Evolutionary conservation across 305 asterid species (phyloP).

Genomic region (Plantago coronopus): DNA sequence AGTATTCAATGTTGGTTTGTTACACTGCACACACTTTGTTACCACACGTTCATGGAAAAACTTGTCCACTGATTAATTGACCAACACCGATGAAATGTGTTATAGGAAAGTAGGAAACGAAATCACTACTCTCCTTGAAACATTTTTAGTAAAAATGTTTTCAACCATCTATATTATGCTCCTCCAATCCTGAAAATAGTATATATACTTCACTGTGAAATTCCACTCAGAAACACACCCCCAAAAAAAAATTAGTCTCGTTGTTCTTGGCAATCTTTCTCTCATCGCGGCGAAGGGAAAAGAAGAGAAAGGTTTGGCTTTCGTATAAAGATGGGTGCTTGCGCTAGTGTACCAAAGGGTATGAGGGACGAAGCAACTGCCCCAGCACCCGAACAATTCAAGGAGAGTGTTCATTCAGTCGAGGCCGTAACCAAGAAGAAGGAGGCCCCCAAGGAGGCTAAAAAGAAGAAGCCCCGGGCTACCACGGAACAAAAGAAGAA

Average conservation of each 20-base stretch:
- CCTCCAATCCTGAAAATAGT: not conserved
- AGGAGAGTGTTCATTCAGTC: constrained; percentile 36
- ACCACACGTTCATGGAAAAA: not conserved
- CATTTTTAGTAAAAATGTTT: no score
- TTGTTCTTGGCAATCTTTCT: constrained; percentile 1
- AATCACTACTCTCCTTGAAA: not conserved
- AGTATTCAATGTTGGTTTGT: no score
- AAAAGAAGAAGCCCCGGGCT: no score
- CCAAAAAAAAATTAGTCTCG: not conserved
- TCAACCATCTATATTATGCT: not conserved
- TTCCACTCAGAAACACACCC: not conserved
- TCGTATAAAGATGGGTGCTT: constrained; percentile 3
- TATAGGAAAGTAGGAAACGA: not conserved
- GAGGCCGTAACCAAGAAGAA: constrained; percentile 17
- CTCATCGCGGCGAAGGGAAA: not conserved
- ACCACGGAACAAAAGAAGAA: constrained; percentile 13
- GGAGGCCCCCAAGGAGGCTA: no score
- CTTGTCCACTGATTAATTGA: not conserved
- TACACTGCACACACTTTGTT: no score
- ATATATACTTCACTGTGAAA: not conserved
- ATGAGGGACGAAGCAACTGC: constrained; percentile 35
- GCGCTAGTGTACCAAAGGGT: constrained; percentile 26
- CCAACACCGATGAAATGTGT: not conserved
- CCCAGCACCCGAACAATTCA: constrained; percentile 41
- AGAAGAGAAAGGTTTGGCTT: constrained; percentile 1